Percentiles rank a stretch among this genome's conserved stretches.
These are phyloP conservation scores for Trichoderma oligosporum DNA, from an alignment of 2,329 filamentous ascomycete genomes.

Conservation along the genomic window DNA sequence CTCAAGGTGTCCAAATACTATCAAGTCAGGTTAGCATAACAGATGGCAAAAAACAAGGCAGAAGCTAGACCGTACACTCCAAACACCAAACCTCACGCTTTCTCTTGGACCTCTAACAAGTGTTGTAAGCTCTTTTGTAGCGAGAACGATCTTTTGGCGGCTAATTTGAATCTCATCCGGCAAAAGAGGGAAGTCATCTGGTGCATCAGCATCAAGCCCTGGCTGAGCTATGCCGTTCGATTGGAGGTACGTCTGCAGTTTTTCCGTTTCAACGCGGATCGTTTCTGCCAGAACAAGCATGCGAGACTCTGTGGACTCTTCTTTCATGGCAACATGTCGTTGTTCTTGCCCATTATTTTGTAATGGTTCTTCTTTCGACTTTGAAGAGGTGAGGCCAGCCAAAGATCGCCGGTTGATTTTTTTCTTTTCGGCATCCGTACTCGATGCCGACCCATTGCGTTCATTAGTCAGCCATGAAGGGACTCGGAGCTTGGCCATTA, in stretches of 20 bases:
- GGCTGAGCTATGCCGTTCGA: slow-evolving; percentile 41
- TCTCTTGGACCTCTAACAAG: slow-evolving; percentile 50
- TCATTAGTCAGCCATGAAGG: slow-evolving; percentile 35
- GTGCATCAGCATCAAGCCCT: slow-evolving; percentile 44
- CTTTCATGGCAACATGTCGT: not conserved
- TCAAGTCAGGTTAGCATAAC: not conserved
- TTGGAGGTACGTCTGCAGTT: slow-evolving; percentile 46
- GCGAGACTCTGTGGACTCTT: slow-evolving; percentile 30
- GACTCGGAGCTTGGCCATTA: slow-evolving; percentile 36
- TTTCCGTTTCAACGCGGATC: slow-evolving; percentile 48
- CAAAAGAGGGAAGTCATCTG: slow-evolving; percentile 45
- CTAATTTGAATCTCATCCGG: slow-evolving; percentile 44
- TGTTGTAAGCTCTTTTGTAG: slow-evolving; percentile 45
- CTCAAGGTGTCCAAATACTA: slow-evolving; percentile 50
- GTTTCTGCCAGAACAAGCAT: slow-evolving; percentile 46
- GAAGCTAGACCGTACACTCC: slow-evolving; percentile 42
- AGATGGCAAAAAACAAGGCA: not conserved
- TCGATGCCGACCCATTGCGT: slow-evolving; percentile 21
- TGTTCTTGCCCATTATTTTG: not conserved
- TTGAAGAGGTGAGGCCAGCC: slow-evolving; percentile 28
- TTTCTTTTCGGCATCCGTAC: slow-evolving; percentile 32
- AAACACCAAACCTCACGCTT: slow-evolving; percentile 49
- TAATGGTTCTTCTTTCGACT: slow-evolving; percentile 23
- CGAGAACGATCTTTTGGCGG: slow-evolving; percentile 46
- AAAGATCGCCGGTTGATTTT: slow-evolving; percentile 36